Evolutionary conservation across 2,329 filamentous ascomycete species (phyloP).

Genomic region (Xylariaceae sp.): DNA sequence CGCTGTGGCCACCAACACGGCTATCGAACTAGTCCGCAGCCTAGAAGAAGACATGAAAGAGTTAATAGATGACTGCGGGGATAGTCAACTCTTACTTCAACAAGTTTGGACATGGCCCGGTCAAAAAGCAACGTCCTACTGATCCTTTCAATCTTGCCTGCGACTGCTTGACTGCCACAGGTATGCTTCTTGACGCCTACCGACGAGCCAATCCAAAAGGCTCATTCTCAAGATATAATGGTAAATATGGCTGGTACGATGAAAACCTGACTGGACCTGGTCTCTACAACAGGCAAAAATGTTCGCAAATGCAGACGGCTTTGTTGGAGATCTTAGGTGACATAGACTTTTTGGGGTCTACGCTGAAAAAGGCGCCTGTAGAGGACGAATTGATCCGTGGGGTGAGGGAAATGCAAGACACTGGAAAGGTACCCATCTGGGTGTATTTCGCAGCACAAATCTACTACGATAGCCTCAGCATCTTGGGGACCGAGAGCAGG

Average conservation of each 20-base stretch:
- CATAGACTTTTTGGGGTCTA: not conserved
- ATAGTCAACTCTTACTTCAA: not conserved
- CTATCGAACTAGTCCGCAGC: not conserved
- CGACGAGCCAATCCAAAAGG: not conserved
- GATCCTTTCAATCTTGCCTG: not conserved
- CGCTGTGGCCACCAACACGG: not conserved
- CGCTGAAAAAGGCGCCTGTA: not conserved
- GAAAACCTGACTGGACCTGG: not conserved
- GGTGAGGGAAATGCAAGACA: not conserved
- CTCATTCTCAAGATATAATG: not conserved
- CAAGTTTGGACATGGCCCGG: not conserved
- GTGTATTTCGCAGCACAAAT: not conserved
- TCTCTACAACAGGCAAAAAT: not conserved
- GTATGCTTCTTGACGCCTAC: not conserved
- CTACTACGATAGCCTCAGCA: not conserved
- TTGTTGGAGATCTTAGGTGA: not conserved
- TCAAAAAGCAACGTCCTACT: not conserved
- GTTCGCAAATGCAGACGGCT: not conserved
- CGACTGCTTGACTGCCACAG: not conserved
- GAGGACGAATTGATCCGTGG: constrained; percentile 1
- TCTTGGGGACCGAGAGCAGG: not conserved
- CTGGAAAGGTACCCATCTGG: not conserved
- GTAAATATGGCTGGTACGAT: not conserved
- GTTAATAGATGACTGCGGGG: not conserved
- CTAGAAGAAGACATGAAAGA: not conserved